Base-by-base conservation (phyloP, 1,284 basidiomycete species). In the Boletus smithii region DNA sequence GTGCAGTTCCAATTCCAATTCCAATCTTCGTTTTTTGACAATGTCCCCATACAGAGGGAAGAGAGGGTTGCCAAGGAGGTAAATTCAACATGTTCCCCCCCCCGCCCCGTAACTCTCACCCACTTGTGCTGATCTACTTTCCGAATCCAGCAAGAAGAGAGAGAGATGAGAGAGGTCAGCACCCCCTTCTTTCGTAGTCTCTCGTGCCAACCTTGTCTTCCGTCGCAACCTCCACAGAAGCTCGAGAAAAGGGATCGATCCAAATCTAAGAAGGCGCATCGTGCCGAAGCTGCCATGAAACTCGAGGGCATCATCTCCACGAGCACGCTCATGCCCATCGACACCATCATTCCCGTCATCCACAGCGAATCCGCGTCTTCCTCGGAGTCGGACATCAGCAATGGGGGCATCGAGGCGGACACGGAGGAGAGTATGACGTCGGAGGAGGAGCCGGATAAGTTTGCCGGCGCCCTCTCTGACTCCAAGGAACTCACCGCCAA, bases 351-450 rank as follows among this genome's bases (percentile, higher is more conserved):
- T 8, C 49, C 68, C 37, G 55, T 65, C 20, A 10, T 20, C 11
- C 52, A 37, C 36, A 55, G 42, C 36, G 51, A 54, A 35, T 63
- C 51, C 44, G 51, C 61, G 41, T 71, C 76, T 8, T 75, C 76
- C 42, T 81, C 79, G 33, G 80, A 81, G 59, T 76, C 75, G 8
- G 81, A 81, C 55, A 73, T 67, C 44, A 78, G 71, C 58, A 80
- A 74, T 17, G 83, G 81, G 17, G 65, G 67, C 4, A 72, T 74
- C 46, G 85, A 87, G 46, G 84, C 81, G 9, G 85, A 88, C 56
- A 79, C 78, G 22, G 85, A 87, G 64, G 83, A 83, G 59, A 86
- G 82, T 56, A 69, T 83, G 54, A 82, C 84, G 5, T 85, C 85
- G 39, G 85, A 88, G 55, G 83, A 84, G 53, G 83, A 83, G 55